These are phyloP conservation scores for Xylaria sp. DNA, from an alignment of 2,329 filamentous ascomycete species.

Conservation along the genomic window DNA sequence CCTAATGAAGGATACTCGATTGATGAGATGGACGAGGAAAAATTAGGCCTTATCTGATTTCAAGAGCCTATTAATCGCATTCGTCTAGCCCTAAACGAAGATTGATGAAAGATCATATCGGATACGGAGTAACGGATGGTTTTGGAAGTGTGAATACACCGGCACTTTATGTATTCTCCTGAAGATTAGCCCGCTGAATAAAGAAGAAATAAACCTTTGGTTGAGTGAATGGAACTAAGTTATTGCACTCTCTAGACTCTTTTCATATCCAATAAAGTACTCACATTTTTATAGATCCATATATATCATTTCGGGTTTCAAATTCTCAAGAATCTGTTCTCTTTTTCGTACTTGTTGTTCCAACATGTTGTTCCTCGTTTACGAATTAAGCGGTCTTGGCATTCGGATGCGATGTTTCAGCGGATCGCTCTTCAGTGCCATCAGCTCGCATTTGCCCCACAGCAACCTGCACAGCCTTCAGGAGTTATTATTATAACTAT, in stretches of 20 bases:
- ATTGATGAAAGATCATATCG: not conserved
- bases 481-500: slow-evolving; percentile 4
- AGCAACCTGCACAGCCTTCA: slow-evolving; percentile 7
- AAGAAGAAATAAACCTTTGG: too few relatives aligned
- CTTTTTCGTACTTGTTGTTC: not conserved
- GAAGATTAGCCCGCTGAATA: too few relatives aligned
- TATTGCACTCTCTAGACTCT: too few relatives aligned
- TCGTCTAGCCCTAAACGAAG: not conserved
- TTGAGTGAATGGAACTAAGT: too few relatives aligned
- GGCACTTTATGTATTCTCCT: too few relatives aligned
- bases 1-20: not conserved
- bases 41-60: not conserved
- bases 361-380: not conserved
- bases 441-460: slow-evolving; percentile 30
- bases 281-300: too few relatives aligned
- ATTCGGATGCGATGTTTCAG: not conserved
- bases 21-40: not conserved
- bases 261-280: too few relatives aligned
- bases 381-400: not conserved
- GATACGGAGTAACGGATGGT: not conserved
- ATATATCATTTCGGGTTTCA: too few relatives aligned
- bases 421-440: not conserved
- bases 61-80: not conserved
- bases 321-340: too few relatives aligned
- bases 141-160: not conserved